Evolutionary conservation across 208 protist species (phyloP), one percentile per base, ranked within the genome.

Genomic region (Trypanosomatidae sp.): DNA sequence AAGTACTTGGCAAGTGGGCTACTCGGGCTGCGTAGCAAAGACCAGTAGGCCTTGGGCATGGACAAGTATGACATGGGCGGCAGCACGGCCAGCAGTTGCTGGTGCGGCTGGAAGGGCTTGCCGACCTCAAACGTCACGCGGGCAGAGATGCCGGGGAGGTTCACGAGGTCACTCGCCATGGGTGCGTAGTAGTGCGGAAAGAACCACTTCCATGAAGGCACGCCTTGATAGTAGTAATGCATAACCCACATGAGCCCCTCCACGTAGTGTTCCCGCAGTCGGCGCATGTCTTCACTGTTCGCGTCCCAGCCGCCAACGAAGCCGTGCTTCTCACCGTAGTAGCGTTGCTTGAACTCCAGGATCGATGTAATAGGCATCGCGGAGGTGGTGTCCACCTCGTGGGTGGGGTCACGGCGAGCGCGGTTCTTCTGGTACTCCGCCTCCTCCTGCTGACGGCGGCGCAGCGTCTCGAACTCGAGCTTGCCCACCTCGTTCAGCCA

Each of bases 11-110:
- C 83, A n/a, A 97, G 80, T 36, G 89, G 92, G 76, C 88, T 93
- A 30, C 77, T 82, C 30, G 80, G 75, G 69, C 83, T 91, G 41
- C 74, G 69, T 46, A 95, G 83, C 58, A 97, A 79, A n/a, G 90
- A 86, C 90, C 91, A 95, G 84, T 96, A 97, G 55, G 91, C 90
- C 69, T 84, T 84, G 17, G 94, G 92, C 64, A 98, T 90, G 55
- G 82, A 95, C 67, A 90, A 82, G 84, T 96, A 96, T 39, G 92
- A 97, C 88, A 94, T 91, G 17, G 95, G 90, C 46, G 99, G 99
- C n/a, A 99, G 80, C 56, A 99, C 99, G 44, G 95, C 92, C 66
- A 99, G 92, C 49, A 99, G 91, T 92, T 99, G 99, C 81, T 98
- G 91, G 73, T 97, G 92, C 0, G 92, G 94, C 9, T 93, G 74